Conservation (phyloP, 2,329 filamentous ascomycete species). For the Leptographium wingfieldii region DNA sequence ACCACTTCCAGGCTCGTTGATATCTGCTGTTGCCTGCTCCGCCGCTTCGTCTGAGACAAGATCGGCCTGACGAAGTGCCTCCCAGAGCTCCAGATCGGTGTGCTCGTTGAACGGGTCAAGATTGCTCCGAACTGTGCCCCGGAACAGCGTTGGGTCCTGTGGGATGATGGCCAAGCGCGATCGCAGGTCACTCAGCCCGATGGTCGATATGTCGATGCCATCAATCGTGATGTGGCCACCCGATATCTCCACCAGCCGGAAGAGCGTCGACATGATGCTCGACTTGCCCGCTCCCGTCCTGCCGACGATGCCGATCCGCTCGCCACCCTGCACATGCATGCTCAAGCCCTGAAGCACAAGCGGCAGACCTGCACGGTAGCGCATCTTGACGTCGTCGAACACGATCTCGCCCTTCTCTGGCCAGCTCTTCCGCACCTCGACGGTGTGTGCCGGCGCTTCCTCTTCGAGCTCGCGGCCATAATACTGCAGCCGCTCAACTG, state of each 20-base stretch:
- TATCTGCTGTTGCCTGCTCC: constrained; percentile 12
- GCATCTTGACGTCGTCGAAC: constrained; percentile 66
- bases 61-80: constrained; percentile 63
- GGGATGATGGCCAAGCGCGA: constrained; percentile 72
- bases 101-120: constrained; percentile 73
- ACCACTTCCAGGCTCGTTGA: background rate
- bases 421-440: constrained; percentile 64
- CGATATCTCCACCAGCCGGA: constrained; percentile 59
- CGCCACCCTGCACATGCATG: constrained; percentile 62
- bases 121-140: constrained; percentile 66
- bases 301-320: constrained; percentile 70
- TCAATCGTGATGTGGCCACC: constrained; percentile 52
- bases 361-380: constrained; percentile 59
- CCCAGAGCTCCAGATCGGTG: constrained; percentile 66
- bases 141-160: constrained; percentile 74
- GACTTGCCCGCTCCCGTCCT: constrained; percentile 75
- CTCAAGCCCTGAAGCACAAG: constrained; percentile 58
- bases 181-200: constrained; percentile 64
- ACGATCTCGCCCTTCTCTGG: constrained; percentile 74
- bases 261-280: constrained; percentile 71
- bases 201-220: constrained; percentile 55
- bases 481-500: constrained; percentile 81
- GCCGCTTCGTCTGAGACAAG: constrained; percentile 38
- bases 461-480: constrained; percentile 81
- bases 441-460: constrained; percentile 71